Base-by-base conservation (phyloP, 352 stramenopile genomes). In the Plasmopara muralis region DNA sequence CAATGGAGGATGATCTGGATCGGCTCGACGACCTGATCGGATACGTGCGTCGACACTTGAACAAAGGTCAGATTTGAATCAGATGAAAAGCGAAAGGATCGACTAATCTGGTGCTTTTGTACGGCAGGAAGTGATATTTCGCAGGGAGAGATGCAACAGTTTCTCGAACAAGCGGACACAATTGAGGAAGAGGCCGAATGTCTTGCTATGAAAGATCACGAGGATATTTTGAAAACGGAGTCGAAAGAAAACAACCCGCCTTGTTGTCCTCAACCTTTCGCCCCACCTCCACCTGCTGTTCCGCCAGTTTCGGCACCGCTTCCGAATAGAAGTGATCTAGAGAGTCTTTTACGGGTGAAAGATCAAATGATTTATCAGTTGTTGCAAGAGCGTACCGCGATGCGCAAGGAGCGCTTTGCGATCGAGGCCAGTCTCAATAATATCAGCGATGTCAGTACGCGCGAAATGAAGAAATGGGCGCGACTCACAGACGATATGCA, bases 321-420 rank as follows among this genome's bases (percentile, higher is more conserved):
- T 33, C 44, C 41, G 33, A 30, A 65, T 0, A 9, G 55, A 14
- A 29, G 44, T n/a, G 64, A 83, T 28, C 47, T 69, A 14, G 60
- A 76, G 18, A 65, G 59, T 33, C 55, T 80, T 9, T 48, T 93
- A 18, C 64, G 65, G 7, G 67, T 91, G 25, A 93, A 91, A 50
- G 83, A 93, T 53, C 70, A 93, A 62, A 87, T 90, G 70, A 89
- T 91, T 35, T 91, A 83, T 55, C 67, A 87, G 44, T 50, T 93
- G 14, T 54, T 91, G 9, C 80, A 86, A 43, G 77, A 93, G 42
- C 73, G 79, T 5, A 69, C 71, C 5, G 47, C 62, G 7, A 60
- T 89, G 61, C 68, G 79, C 16, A 72, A 68, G 29, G 64, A 90
- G 42, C 71, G 70, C 9, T 56, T 69, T 9, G 53, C 66, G 7